phyloP scores from a whole-genome alignment of 2,329 filamentous ascomycete species.

The Pseudonectria foliicola region DNA sequence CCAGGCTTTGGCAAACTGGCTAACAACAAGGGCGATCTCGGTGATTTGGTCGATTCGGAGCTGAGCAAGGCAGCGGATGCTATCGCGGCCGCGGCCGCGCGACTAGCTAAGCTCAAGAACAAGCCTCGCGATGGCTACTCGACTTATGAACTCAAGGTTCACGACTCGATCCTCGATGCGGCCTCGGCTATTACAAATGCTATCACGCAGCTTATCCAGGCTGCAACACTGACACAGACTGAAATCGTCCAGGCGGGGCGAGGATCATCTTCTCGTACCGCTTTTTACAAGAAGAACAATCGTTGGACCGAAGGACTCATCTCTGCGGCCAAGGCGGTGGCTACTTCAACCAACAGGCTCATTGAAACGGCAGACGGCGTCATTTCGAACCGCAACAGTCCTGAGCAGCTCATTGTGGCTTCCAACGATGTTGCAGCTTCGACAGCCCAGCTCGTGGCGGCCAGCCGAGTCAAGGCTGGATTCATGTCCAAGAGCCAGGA shows the following conservation, averaged over 20 bases:
- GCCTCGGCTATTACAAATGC: slow-evolving; percentile 90
- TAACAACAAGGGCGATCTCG: slow-evolving; percentile 75
- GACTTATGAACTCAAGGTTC: slow-evolving; percentile 92
- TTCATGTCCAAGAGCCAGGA: slow-evolving; percentile 99
- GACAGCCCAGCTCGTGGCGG: slow-evolving; percentile 92
- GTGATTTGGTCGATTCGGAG: slow-evolving; percentile 87
- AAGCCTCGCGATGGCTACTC: slow-evolving; percentile 95
- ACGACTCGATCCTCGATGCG: slow-evolving; percentile 89
- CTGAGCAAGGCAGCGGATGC: slow-evolving; percentile 90
- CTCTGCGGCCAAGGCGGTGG: slow-evolving; percentile 93
- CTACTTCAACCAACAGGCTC: slow-evolving; percentile 84
- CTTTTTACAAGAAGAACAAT: slow-evolving; percentile 99
- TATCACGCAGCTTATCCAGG: slow-evolving; percentile 90
- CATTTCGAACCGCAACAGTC: slow-evolving; percentile 82
- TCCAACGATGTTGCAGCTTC: slow-evolving; percentile 95
- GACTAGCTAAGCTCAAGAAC: slow-evolving; percentile 85
- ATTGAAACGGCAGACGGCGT: slow-evolving; percentile 98
- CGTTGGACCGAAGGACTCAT: slow-evolving; percentile 98
- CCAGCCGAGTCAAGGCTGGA: slow-evolving; percentile 89
- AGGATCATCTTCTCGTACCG: slow-evolving; percentile 77
- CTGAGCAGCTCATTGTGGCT: slow-evolving; percentile 95
- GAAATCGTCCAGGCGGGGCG: slow-evolving; percentile 94
- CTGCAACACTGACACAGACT: slow-evolving; percentile 84
- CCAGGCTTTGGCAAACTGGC: slow-evolving; percentile 78
- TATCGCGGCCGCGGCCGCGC: slow-evolving; percentile 84